phyloP scores from a whole-genome alignment of 2,329 filamentous ascomycete genomes.

The Nothophaeocryptopus gaeumannii region DNA sequence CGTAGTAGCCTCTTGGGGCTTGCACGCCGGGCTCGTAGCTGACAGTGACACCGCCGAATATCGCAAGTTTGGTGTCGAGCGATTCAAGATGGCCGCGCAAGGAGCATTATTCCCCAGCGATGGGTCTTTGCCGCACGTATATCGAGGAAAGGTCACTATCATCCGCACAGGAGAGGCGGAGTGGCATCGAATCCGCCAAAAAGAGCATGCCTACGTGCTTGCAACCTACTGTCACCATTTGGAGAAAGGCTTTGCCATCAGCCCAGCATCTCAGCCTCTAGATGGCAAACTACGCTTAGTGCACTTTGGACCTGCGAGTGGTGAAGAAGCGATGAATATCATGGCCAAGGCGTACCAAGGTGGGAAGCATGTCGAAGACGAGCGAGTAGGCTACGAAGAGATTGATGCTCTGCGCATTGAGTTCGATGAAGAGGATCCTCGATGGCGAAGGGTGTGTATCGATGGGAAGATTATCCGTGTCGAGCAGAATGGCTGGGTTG shows the following conservation, averaged over 20 bases:
- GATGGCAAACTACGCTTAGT: constrained; percentile 70
- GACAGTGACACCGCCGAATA: constrained; percentile 85
- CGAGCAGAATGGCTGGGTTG: constrained; percentile 67
- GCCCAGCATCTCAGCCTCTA: constrained; percentile 66
- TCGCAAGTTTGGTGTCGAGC: constrained; percentile 69
- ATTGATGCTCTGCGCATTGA: constrained; percentile 66
- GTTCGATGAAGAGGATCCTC: constrained; percentile 63
- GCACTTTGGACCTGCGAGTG: constrained; percentile 66
- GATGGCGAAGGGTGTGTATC: constrained; percentile 85
- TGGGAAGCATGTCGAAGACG: constrained; percentile 54
- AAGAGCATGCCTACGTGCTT: constrained; percentile 72
- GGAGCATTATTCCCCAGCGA: constrained; percentile 64
- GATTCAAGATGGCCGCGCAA: constrained; percentile 81
- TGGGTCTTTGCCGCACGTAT: constrained; percentile 54
- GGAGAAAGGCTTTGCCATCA: constrained; percentile 78
- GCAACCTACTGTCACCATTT: constrained; percentile 75
- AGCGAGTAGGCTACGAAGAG: constrained; percentile 66
- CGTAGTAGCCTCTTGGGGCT: constrained; percentile 84
- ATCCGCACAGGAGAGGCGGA: constrained; percentile 28
- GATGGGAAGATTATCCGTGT: constrained; percentile 83
- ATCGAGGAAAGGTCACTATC: constrained; percentile 53
- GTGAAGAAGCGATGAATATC: constrained; percentile 68
- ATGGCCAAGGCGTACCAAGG: constrained; percentile 64
- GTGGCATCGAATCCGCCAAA: constrained; percentile 38
- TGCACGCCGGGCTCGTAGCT: constrained; percentile 84